Conservation (phyloP, 2,329 filamentous ascomycete species). For the Xylariomycetidae sp. region DNA sequence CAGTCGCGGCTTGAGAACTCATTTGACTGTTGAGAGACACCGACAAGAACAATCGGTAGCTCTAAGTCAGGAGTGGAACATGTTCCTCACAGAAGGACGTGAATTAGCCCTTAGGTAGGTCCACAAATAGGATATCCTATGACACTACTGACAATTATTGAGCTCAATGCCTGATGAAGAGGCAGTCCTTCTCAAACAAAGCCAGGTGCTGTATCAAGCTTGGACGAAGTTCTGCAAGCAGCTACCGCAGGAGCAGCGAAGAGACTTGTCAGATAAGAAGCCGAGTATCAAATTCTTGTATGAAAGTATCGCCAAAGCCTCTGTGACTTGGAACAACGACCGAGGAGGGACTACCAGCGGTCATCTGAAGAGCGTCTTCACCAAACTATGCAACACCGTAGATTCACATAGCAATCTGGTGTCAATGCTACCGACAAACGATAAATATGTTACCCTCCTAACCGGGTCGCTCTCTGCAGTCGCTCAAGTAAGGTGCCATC, state of each 20-base stretch:
- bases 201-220: conserved; percentile 3
- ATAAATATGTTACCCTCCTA: conserved; percentile 5
- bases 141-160: too few species aligned
- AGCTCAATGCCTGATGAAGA: conserved; percentile 3
- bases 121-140: too few species aligned
- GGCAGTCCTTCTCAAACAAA: neutral
- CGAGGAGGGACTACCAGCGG: neutral
- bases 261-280: neutral
- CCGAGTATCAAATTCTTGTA: neutral
- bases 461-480: conserved; percentile 6
- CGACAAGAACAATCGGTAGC: neutral
- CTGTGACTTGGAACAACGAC: neutral
- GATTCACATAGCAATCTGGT: conserved; percentile 5
- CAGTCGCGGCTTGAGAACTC: neutral
- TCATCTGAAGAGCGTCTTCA: conserved; percentile 2
- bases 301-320: neutral
- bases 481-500: conserved; percentile 1
- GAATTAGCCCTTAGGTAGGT: neutral
- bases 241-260: conserved; percentile 1
- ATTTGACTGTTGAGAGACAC: conserved; percentile 1
- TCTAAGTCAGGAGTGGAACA: neutral
- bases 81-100: neutral
- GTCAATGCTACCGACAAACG: conserved; percentile 3
- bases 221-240: conserved; percentile 6
- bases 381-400: neutral